Evolutionary conservation across 345 rosid species (phyloP), one percentile per base, ranked within the genome.

Genomic region (Brassica rapa): DNA sequence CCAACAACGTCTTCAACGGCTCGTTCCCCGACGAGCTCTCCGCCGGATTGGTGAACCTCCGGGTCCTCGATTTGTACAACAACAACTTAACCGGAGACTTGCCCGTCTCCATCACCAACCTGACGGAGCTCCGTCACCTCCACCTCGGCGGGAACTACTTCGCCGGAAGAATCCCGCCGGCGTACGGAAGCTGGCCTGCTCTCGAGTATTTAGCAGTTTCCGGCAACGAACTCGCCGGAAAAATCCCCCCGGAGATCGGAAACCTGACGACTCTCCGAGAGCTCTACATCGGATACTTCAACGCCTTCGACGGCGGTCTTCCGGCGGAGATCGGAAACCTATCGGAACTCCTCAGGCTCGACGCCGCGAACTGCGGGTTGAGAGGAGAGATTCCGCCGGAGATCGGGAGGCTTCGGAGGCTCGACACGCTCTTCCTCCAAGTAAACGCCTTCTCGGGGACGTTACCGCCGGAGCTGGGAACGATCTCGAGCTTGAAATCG

Each of bases 131-230:
- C 71, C 87, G 84, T 1, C 93, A 91, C 67, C 76, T 91, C 21
- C 95, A 93, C 75, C 89, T 91, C 24, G 97, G 98, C 1, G 97
- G 98, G 0, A 93, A 90, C 86, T 91, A 75, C 76, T 93, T 91
- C 79, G 1, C 62, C 27, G 97, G 95, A 21, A 71, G 51, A 59
- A 93, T 93, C 81, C 98, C 95, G 1, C 33, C 85, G 1, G 85
- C 70, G 73, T 93, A 89, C 62, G 93, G 96, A 62, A 69, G 61
- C 15, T 92, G 93, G 94, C 81, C 81, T 68, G 80, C 69, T 61
- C 77, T 93, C 2, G 89, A 91, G 55, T 93, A 91, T 14, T 39
- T 93, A 19, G 93, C 95, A 1, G 80, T 93, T 43, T 88, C 91
- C 35, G 98, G 97, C 0, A 90, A 93, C 84, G 97, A 86, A 39